Evolutionary conservation across 139 green algal species (phyloP), one percentile per base, ranked within the genome.

Genomic region (Volvox reticuliferus): DNA sequence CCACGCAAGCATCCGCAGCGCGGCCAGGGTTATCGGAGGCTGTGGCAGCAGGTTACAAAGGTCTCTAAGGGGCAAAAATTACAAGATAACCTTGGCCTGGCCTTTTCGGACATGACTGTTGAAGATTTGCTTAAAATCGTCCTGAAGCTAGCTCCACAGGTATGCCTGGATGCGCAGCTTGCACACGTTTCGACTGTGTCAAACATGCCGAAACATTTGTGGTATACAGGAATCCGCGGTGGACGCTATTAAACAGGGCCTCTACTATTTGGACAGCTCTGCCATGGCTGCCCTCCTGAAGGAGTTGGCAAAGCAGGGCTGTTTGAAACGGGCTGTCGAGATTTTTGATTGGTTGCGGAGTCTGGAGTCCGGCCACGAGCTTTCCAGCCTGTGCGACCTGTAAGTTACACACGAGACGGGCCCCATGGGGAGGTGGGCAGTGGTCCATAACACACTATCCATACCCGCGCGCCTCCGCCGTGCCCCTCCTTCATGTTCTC

Each of bases 341-440:
- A 93, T 98, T 1, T 99, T 98, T 88, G 97, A 99, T 93, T 98
- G 96, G 95, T 91, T 99, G 84, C 92, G 97, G 9, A n/a, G 32
- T 14, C 89, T 97, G 85, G 92, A 93, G 21, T 79, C 91, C 17
- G 30, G 69, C 21, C 94, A 97, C 50, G 93, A 97, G 78, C 94
- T 97, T 28, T 93, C 95, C 2, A 61, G 79, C 24, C 92, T 99
- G 75, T 97, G 96, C 83, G 97, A 98, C 92, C 94, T 98, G 68
- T 91, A 28, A 91, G 87, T 90, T 32, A 18, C 16, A 17, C 30
- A 24, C 6, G 12, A 73, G 65, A 28, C 44, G 65, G 65, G 65
- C 12, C 65, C 65, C 30, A 82, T 55, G 32, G 76, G 76, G 32
- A 35, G 44, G 44, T 55, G 44, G 44, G 5, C 44, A 55, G 5